Base-by-base conservation (phyloP, 2,329 filamentous ascomycete species). In the Coniella lustricola region DNA sequence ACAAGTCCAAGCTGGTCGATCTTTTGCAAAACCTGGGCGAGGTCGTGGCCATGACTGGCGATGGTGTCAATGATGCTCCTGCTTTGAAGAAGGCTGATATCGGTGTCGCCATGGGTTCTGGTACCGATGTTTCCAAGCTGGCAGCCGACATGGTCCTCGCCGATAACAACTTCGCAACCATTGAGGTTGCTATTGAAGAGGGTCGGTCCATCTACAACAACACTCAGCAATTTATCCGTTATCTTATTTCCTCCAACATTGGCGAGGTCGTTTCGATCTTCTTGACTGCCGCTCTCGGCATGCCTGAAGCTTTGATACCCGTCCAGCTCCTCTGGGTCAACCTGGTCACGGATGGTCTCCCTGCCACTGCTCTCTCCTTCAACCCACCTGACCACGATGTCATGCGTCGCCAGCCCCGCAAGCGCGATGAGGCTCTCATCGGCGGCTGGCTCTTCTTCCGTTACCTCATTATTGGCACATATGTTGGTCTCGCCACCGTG, bases 271-370 rank as follows among this genome's bases (percentile, higher is more conserved):
- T 98, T 32, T 97, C 93, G 9, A 98, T 98, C 68, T 98, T 98
- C 78, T 71, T 98, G 59, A 98, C 93, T 12, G 93, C 93, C 21
- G 93, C 93, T 13, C 75, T 94, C 52, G 94, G 94, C 56, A 95
- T 98, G 89, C 93, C 93, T 17, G 94, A 98, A 70, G 93, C 93
- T 57, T 75, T 98, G 50, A 91, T 98, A 49, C 93, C 93, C 1
- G 93, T 98, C 45, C 93, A 98, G 71, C 82, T 98, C 37, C 82
- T 98, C 45, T 98, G 93, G 93, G 93, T 98, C 61, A 98, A 98
- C 70, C 77, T 98, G 49, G 93, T 98, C 56, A 98, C 93, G 37
- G 93, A 98, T 61, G 93, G 93, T 68, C 82, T 98, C 46, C 93
- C 93, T 31, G 93, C 93, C 36, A 98, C 94, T 9, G 93, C 93